These are phyloP conservation scores for Crataegus laevigata DNA, from an alignment of 306 rosid species.

Conservation along the genomic window DNA sequence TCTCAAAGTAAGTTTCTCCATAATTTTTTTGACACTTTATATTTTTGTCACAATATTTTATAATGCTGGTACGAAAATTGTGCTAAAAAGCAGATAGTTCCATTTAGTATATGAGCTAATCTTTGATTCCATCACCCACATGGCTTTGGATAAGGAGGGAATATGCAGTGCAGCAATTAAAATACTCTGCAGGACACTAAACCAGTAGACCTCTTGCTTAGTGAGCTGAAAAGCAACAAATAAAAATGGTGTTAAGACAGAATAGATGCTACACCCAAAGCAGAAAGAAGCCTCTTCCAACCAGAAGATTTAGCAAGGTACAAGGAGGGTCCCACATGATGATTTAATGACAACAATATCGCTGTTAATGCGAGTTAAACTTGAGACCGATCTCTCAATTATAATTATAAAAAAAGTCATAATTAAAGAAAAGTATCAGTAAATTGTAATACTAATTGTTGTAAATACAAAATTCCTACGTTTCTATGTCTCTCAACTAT, in stretches of 20 bases:
- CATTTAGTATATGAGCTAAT: slow-evolving; percentile 5
- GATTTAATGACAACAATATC: no score
- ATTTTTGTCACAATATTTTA: no score
- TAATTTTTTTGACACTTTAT: rapidly evolving
- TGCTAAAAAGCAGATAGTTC: no score
- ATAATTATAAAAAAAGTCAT: no score
- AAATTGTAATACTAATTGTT: no score
- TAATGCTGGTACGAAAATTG: no score
- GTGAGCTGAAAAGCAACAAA: slow-evolving; percentile 26
- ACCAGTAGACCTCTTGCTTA: slow-evolving; percentile 15
- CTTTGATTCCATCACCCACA: slow-evolving; percentile 26
- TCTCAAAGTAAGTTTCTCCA: no score
- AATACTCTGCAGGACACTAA: background rate
- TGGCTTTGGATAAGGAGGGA: slow-evolving; percentile 25
- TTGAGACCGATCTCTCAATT: rapidly evolving
- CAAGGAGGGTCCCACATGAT: slow-evolving; percentile 41
- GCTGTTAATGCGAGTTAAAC: no score
- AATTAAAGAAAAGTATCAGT: background rate
- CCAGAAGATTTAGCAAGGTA: slow-evolving; percentile 18
- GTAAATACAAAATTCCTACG: no score
- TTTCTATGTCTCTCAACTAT: no score
- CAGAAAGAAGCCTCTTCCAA: slow-evolving; percentile 22
- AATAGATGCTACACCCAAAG: slow-evolving; percentile 4
- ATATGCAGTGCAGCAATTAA: slow-evolving; percentile 6
- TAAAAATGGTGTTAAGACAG: slow-evolving; percentile 5